Evolutionary conservation across 306 rosid species (phyloP).

Genomic region (Fragaria ananassa): DNA sequence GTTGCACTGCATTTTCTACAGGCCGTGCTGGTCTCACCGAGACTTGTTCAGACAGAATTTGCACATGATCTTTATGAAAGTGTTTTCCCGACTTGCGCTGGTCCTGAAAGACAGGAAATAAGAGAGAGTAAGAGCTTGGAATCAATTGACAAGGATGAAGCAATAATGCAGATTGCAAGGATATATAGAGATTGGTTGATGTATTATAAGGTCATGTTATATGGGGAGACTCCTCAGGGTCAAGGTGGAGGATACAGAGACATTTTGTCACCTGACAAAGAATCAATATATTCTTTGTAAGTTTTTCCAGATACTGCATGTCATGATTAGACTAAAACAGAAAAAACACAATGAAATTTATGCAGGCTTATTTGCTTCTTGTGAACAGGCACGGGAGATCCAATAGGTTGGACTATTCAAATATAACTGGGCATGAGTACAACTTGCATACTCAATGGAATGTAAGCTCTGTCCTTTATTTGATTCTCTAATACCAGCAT

Average conservation of each 20-base stretch:
- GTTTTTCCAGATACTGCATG: conserved; percentile 27
- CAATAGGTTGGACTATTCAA: background rate
- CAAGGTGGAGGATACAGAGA: conserved; percentile 31
- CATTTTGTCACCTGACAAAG: conserved; percentile 21
- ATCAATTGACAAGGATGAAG: conserved; percentile 35
- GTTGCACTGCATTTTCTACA: conserved; percentile 75
- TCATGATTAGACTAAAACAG: background rate
- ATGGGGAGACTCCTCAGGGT: conserved; percentile 55
- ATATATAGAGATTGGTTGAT: conserved; percentile 59
- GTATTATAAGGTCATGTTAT: conserved; percentile 71
- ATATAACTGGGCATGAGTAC: background rate
- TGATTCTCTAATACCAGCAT: conserved; percentile 1
- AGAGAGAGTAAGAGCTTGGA: conserved; percentile 23
- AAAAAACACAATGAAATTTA: background rate
- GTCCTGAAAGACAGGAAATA: conserved; percentile 4
- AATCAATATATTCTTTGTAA: conserved; percentile 39
- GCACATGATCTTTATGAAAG: conserved; percentile 49
- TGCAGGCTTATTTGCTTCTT: background rate
- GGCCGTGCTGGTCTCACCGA: conserved; percentile 66
- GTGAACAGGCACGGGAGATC: conserved; percentile 18
- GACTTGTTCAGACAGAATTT: conserved; percentile 51
- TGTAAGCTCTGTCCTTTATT: conserved; percentile 7
- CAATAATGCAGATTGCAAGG: conserved; percentile 52
- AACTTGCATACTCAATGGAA: background rate
- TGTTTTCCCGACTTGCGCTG: conserved; percentile 35